Conservation (phyloP, 805 yeast genomes). For the Hanseniaspora hatyaiensis region DNA sequence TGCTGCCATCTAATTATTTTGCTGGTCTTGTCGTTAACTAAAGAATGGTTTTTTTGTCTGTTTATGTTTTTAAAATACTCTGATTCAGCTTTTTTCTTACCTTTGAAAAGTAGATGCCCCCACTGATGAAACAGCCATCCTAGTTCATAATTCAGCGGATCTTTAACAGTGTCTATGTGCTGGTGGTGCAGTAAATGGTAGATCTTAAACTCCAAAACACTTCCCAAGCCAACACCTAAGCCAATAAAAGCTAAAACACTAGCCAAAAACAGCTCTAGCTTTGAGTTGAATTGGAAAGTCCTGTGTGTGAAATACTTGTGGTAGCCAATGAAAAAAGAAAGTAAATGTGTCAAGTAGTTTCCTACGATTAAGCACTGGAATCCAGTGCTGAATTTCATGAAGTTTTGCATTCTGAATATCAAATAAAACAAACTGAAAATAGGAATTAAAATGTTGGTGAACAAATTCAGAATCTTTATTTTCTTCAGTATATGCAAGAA, state of each 20-base stretch:
- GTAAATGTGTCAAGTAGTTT: constrained; percentile 18
- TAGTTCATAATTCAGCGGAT: constrained; percentile 73
- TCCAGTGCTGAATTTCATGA: constrained; percentile 16
- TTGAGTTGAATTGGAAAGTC: constrained; percentile 22
- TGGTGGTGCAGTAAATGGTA: constrained; percentile 81
- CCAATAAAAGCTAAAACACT: constrained; percentile 21
- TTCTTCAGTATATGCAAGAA: constrained; percentile 24
- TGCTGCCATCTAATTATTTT: constrained; percentile 49
- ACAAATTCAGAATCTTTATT: constrained; percentile 21
- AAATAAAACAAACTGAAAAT: constrained; percentile 22
- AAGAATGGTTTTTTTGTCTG: constrained; percentile 1
- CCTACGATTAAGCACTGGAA: background rate
- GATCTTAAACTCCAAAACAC: constrained; percentile 22
- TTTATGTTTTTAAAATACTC: constrained; percentile 21
- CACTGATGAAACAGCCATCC: constrained; percentile 75
- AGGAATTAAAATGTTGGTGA: constrained; percentile 22
- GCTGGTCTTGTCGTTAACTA: background rate
- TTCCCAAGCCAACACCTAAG: constrained; percentile 24
- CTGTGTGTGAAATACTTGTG: constrained; percentile 25
- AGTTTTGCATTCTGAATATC: constrained; percentile 19
- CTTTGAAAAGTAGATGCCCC: constrained; percentile 74
- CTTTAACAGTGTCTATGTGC: constrained; percentile 75
- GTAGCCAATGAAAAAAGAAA: constrained; percentile 24
- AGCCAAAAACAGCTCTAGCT: constrained; percentile 16
- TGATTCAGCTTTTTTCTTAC: constrained; percentile 42